Conservation (phyloP, 768 basidiomycete genomes). For the Boletus huronensis region DNA sequence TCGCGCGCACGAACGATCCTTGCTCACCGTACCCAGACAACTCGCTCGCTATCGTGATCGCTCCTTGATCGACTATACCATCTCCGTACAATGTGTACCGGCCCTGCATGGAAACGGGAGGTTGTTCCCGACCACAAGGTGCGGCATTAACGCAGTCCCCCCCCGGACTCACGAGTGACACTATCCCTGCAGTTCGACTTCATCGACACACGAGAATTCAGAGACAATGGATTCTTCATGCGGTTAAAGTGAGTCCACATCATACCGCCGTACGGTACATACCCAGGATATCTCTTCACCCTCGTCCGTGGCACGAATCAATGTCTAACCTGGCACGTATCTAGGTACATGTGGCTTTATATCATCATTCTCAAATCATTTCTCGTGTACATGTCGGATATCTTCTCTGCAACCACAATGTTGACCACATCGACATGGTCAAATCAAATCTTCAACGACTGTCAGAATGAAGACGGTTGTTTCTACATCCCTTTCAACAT, state of each 20-base stretch:
- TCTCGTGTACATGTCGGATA: constrained; percentile 95
- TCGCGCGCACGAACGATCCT: constrained; percentile 23
- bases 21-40: constrained; percentile 20
- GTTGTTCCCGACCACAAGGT: constrained; percentile 98
- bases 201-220: constrained; percentile 90
- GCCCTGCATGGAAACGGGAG: constrained; percentile 94
- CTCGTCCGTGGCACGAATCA: not conserved
- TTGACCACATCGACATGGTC: constrained; percentile 89
- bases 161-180: not conserved
- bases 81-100: constrained; percentile 39
- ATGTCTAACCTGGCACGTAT: constrained; percentile 10
- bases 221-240: constrained; percentile 81
- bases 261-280: not conserved
- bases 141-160: constrained; percentile 13
- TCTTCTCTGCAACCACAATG: constrained; percentile 97
- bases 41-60: constrained; percentile 24
- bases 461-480: constrained; percentile 60
- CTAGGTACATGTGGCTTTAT: constrained; percentile 90
- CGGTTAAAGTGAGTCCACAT: constrained; percentile 66
- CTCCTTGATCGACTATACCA: constrained; percentile 12
- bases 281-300: not conserved
- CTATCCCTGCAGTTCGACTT: constrained; percentile 79
- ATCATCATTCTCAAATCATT: constrained; percentile 92
- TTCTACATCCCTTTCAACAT: constrained; percentile 83
- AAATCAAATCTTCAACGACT: constrained; percentile 83